phyloP scores from a whole-genome alignment of 1,139 yeast species.

The Petasospora rhodanensis region DNA sequence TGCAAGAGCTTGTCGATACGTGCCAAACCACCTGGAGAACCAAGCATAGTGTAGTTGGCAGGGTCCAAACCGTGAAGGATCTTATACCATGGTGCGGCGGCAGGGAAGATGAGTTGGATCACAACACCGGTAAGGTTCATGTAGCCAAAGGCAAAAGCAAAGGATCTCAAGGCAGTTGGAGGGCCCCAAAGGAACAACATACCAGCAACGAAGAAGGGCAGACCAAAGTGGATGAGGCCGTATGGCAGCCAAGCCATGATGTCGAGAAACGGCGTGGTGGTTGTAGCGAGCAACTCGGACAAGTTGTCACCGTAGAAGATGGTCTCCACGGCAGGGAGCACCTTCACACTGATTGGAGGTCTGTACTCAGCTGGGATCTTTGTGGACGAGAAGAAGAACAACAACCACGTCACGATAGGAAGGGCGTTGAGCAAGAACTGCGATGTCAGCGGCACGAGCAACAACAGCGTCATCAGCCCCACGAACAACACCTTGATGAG shows the following conservation, averaged over 20 bases:
- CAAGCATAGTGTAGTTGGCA: slow-evolving; percentile 88
- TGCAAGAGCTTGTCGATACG: slow-evolving; percentile 83
- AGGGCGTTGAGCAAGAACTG: slow-evolving; percentile 84
- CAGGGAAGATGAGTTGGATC: slow-evolving; percentile 79
- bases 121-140: slow-evolving; percentile 86
- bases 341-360: slow-evolving; percentile 87
- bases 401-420: slow-evolving; percentile 86
- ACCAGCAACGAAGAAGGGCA: slow-evolving; percentile 84
- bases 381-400: slow-evolving; percentile 75
- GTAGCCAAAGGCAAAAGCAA: slow-evolving; percentile 96
- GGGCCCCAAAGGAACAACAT: slow-evolving; percentile 85
- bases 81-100: slow-evolving; percentile 99
- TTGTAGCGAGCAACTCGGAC: slow-evolving; percentile 78
- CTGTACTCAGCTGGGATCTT: slow-evolving; percentile 75
- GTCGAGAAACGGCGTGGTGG: slow-evolving; percentile 65
- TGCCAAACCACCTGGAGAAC: slow-evolving; percentile 95
- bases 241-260: slow-evolving; percentile 94
- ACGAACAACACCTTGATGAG: slow-evolving; percentile 28
- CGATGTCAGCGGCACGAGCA: slow-evolving; percentile 69
- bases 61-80: slow-evolving; percentile 79
- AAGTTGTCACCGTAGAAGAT: slow-evolving; percentile 91
- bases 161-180: slow-evolving; percentile 81
- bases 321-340: slow-evolving; percentile 91
- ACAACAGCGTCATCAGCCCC: slow-evolving; percentile 27
- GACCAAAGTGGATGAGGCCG: slow-evolving; percentile 83